Conservation (phyloP, 1,284 basidiomycete genomes). For the Ustilago hordei region DNA sequence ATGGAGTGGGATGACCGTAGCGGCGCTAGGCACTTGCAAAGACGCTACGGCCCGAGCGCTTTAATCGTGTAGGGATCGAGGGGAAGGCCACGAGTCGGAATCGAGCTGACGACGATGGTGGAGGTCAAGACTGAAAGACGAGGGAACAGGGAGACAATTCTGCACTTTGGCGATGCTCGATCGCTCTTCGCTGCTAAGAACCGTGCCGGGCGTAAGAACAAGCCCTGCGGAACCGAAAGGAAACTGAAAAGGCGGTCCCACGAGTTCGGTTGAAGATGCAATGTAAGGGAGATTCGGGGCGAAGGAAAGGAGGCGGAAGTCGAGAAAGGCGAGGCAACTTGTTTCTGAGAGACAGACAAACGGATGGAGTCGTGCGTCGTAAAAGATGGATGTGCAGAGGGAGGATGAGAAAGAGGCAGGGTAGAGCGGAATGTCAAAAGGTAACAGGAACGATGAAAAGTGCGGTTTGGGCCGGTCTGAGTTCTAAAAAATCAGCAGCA, state of each 20-base stretch:
- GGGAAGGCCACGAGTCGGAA: background rate
- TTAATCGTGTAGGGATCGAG: background rate
- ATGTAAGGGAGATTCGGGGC: background rate
- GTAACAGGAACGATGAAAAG: background rate
- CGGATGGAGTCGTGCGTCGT: background rate
- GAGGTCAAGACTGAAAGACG: background rate
- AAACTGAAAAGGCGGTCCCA: background rate
- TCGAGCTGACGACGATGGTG: constrained; percentile 1
- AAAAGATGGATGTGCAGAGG: constrained; percentile 1
- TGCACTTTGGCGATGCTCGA: background rate
- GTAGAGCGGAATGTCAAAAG: constrained; percentile 10
- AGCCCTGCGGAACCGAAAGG: background rate
- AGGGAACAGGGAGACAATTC: background rate
- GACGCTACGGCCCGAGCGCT: constrained; percentile 17
- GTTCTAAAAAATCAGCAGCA: constrained; percentile 12
- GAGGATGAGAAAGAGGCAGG: background rate
- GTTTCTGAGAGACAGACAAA: constrained; percentile 1
- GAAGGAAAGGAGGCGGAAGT: background rate
- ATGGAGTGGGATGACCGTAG: background rate
- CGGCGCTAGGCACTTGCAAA: constrained; percentile 12
- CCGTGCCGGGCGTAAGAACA: background rate
- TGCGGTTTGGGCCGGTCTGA: constrained; percentile 11
- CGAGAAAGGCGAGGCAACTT: background rate
- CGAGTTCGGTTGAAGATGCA: background rate
- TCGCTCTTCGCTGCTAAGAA: background rate